phyloP scores from a whole-genome alignment of 108 stramenopile genomes.

The Nitzschia sp. region DNA sequence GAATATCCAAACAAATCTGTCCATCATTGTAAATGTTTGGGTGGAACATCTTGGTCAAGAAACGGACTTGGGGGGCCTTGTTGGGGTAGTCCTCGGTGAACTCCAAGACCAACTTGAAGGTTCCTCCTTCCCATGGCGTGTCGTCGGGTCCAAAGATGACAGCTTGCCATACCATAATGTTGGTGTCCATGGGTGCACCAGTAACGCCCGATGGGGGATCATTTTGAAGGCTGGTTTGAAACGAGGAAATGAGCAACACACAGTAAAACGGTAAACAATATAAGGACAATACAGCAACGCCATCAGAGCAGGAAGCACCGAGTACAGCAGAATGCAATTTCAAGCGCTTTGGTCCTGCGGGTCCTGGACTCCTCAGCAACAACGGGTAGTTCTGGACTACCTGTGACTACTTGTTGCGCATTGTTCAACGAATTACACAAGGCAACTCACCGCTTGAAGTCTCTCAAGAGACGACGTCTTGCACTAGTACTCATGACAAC shows the following conservation, averaged over 20 bases:
- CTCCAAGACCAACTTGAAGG: conserved; percentile 93
- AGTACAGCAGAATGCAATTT: too few species aligned
- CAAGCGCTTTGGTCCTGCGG: too few species aligned
- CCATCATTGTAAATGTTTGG: conserved; percentile 99
- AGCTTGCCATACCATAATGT: conserved; percentile 96
- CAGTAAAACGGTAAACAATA: neutral
- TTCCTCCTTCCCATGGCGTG: conserved; percentile 98
- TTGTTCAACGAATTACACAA: too few species aligned
- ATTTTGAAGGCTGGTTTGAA: conserved; percentile 84
- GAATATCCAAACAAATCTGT: conserved; percentile 96
- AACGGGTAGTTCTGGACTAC: too few species aligned
- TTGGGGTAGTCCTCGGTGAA: conserved; percentile 99
- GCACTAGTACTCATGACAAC: conserved; percentile 92
- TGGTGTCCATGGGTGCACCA: conserved; percentile 98
- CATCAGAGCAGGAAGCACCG: too few species aligned
- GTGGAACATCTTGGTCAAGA: conserved; percentile 99
- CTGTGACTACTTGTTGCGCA: too few species aligned
- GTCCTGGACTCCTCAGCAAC: too few species aligned
- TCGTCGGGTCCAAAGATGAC: conserved; percentile 99
- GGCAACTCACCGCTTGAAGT: conserved; percentile 79
- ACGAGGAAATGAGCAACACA: conserved; percentile 5
- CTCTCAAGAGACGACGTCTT: conserved; percentile 92
- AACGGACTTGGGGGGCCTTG: conserved; percentile 96
- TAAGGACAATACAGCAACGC: too few species aligned
- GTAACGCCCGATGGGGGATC: conserved; percentile 98